A percentile compares a stretch with the other conserved stretches of the same genome.
phyloP scores from a whole-genome alignment of 805 yeast genomes.

The Schwanniomyces yamadae region DNA sequence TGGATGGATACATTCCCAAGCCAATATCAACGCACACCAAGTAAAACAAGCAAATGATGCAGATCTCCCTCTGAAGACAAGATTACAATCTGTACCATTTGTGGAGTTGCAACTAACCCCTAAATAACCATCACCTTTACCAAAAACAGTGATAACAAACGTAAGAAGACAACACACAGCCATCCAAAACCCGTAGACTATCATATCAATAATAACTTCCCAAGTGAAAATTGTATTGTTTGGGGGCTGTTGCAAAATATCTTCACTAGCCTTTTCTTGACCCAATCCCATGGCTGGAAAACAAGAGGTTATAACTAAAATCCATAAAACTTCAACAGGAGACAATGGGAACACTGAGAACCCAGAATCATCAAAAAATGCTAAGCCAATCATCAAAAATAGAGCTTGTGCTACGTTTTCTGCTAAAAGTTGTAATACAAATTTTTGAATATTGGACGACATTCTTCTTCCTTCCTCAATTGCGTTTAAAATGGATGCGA shows the following conservation, averaged over 20 bases:
- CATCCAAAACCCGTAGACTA: conserved; percentile 42
- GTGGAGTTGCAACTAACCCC: conserved; percentile 35
- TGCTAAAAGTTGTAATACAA: conserved; percentile 69
- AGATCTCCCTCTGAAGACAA: conserved; percentile 74
- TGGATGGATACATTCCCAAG: conserved; percentile 82
- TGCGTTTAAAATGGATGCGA: conserved; percentile 75
- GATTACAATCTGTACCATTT: conserved; percentile 41
- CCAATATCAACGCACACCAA: conserved; percentile 78
- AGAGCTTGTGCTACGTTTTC: conserved; percentile 73
- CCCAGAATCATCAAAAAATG: conserved; percentile 31
- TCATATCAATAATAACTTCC: conserved; percentile 42
- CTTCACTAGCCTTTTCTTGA: conserved; percentile 40
- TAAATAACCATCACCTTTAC: conserved; percentile 38
- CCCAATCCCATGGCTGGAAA: conserved; percentile 86
- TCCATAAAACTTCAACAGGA: conserved; percentile 80
- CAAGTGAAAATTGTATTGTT: conserved; percentile 37
- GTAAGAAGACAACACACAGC: conserved; percentile 39
- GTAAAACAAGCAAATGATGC: conserved; percentile 80
- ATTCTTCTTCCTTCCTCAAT: conserved; percentile 80
- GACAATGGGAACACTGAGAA: conserved; percentile 38
- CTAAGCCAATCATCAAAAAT: conserved; percentile 49
- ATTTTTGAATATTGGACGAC: conserved; percentile 76
- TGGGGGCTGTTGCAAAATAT: conserved; percentile 38
- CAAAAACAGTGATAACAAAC: conserved; percentile 37
- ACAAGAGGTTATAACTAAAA: conserved; percentile 73